Percentiles rank a stretch among this genome's conserved stretches.
Evolutionary conservation across 805 yeast species (phyloP).

Genomic region (Huiozyma naganishii): DNA sequence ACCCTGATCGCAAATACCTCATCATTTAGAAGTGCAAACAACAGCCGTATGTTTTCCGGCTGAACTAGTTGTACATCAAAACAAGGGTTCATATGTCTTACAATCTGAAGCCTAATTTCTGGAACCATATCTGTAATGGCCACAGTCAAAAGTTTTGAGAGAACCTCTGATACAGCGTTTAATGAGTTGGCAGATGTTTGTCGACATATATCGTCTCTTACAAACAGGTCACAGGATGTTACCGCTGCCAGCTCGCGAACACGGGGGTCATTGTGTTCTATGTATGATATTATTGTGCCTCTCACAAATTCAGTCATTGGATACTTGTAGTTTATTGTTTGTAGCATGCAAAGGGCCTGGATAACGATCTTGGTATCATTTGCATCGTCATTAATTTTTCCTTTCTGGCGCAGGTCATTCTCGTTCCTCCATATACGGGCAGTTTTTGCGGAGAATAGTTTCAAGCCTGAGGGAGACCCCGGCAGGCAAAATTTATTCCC

Average conservation of each 20-base stretch:
- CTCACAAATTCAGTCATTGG: conserved; percentile 79
- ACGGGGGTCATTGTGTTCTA: conserved; percentile 63
- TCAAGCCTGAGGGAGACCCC: conserved; percentile 65
- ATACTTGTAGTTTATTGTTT: conserved; percentile 59
- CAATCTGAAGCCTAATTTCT: conserved; percentile 70
- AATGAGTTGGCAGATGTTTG: conserved; percentile 76
- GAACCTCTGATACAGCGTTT: conserved; percentile 69
- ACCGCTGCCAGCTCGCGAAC: conserved; percentile 75
- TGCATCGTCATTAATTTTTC: conserved; percentile 29
- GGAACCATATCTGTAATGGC: conserved; percentile 81
- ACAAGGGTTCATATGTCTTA: conserved; percentile 55
- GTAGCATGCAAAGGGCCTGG: conserved; percentile 66
- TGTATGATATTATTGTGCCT: conserved; percentile 63
- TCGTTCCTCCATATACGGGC: conserved; percentile 69
- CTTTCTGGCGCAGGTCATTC: conserved; percentile 60
- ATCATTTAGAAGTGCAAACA: conserved; percentile 82
- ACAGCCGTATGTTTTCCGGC: conserved; percentile 71
- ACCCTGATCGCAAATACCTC: conserved; percentile 72
- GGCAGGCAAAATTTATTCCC: conserved; percentile 74
- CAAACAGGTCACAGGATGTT: conserved; percentile 64
- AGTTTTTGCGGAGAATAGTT: conserved; percentile 44
- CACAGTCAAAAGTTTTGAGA: conserved; percentile 64
- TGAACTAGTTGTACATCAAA: conserved; percentile 89
- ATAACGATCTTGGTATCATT: conserved; percentile 43
- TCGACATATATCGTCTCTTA: conserved; percentile 67